Percentiles rank a stretch among this genome's conserved stretches.
Conservation (phyloP, 2,329 filamentous ascomycete genomes). For the Iodosphaeria phyllophila region DNA sequence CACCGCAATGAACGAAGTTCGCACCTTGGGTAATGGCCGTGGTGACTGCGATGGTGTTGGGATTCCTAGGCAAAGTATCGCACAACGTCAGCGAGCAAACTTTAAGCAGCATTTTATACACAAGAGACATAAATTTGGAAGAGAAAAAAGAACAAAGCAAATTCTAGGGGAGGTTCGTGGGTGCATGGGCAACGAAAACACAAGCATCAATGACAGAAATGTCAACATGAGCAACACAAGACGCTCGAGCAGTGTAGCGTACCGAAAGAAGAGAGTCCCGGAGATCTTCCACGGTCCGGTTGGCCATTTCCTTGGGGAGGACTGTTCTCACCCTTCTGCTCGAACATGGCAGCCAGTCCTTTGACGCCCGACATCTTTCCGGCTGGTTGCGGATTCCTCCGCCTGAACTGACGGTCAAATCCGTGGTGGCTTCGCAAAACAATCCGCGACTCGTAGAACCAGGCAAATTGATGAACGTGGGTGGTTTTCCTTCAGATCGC, state of each 20-base stretch:
- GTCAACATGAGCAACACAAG: not conserved
- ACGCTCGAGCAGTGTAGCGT: not conserved
- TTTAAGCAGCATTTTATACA: not conserved
- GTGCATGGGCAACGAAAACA: not conserved
- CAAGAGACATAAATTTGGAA: not conserved
- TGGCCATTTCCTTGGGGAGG: no score
- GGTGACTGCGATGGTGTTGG: slow-evolving; percentile 27
- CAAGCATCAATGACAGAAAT: slow-evolving; percentile 1
- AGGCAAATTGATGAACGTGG: no score
- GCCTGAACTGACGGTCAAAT: no score
- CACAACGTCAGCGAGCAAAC: not conserved
- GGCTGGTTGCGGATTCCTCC: no score
- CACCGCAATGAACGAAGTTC: slow-evolving; percentile 57
- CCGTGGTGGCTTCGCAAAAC: no score
- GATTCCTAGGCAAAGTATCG: slow-evolving; percentile 15
- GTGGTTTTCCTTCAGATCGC: no score
- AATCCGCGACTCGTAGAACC: no score
- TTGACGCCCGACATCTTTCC: slow-evolving; percentile 46
- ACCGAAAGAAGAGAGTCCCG: slow-evolving; percentile 12
- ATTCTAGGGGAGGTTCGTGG: slow-evolving; percentile 1
- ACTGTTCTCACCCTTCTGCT: slow-evolving; percentile 48
- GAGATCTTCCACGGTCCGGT: slow-evolving; percentile 51
- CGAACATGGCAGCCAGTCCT: slow-evolving; percentile 66
- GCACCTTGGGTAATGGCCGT: slow-evolving; percentile 54
- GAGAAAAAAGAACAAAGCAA: not conserved